Evolutionary conservation across 177 flowering plant genomes (phyloP).

Genomic region (Tripterygium wilfordii): DNA sequence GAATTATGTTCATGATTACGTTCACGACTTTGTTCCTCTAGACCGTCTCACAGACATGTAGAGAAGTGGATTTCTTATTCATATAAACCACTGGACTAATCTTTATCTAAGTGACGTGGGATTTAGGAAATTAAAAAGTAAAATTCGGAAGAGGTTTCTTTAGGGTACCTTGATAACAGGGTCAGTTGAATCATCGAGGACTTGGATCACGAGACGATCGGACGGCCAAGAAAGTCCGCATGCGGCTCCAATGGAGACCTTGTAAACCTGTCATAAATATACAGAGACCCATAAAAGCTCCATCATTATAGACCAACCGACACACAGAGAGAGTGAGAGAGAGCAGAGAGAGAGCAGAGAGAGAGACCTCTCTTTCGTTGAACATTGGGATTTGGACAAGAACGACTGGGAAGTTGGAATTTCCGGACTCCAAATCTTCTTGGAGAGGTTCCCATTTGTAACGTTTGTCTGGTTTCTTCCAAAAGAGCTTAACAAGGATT

Average conservation of each 20-base stretch:
- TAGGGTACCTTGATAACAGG: conserved; percentile 64
- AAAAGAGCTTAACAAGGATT: conserved; percentile 36
- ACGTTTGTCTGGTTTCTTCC: conserved; percentile 42
- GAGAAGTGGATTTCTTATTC: too few species aligned
- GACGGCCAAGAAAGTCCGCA: conserved; percentile 96
- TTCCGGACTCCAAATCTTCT: conserved; percentile 37
- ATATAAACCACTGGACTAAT: too few species aligned
- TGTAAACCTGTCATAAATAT: conserved; percentile 59
- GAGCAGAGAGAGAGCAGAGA: not conserved
- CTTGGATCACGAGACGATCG: conserved; percentile 94
- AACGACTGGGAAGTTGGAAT: conserved; percentile 33
- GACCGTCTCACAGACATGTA: too few species aligned
- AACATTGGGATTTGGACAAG: conserved; percentile 54
- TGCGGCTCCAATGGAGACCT: conserved; percentile 96
- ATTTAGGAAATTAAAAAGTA: too few species aligned
- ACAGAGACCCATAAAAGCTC: not conserved
- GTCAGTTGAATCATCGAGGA: conserved; percentile 98
- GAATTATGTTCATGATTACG: too few species aligned
- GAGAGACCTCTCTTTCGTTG: conserved; percentile 46
- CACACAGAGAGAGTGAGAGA: not conserved
- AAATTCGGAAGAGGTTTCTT: not conserved
- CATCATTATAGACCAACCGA: not conserved
- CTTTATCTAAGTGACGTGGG: too few species aligned
- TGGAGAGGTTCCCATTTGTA: conserved; percentile 36
- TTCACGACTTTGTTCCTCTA: too few species aligned